Conservation (phyloP, 2,329 filamentous ascomycete species). For the Diaporthe amygdali region DNA sequence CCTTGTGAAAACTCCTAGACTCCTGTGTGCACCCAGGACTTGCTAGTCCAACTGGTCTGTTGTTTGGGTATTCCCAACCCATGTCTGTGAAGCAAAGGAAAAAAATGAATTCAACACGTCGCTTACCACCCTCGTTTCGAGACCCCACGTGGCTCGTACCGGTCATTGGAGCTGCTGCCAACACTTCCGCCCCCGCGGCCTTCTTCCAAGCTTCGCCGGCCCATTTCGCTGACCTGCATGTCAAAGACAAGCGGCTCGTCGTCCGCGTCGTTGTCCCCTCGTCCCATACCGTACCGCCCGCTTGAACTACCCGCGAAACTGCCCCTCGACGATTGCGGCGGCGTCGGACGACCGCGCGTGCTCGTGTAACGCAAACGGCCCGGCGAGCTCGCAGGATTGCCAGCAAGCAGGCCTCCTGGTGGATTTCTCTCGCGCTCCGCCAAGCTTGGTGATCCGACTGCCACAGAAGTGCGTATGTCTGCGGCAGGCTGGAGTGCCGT, state of each 20-base stretch:
- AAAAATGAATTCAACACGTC: background rate
- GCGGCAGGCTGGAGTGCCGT: constrained; percentile 47
- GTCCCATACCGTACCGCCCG: constrained; percentile 37
- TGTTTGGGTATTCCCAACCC: background rate
- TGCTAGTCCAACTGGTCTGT: background rate
- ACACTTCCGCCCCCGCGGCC: constrained; percentile 24
- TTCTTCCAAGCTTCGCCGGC: constrained; percentile 25
- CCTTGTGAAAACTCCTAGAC: background rate
- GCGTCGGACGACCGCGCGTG: constrained; percentile 42
- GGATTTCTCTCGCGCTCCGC: constrained; percentile 50
- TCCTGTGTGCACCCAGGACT: background rate
- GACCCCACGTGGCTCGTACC: constrained; percentile 22
- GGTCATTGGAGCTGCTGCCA: constrained; percentile 24
- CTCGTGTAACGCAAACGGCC: constrained; percentile 52
- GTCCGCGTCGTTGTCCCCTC: constrained; percentile 46
- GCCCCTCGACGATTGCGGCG: constrained; percentile 50
- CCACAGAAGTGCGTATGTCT: constrained; percentile 45
- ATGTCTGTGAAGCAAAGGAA: background rate
- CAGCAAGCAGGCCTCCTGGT: constrained; percentile 37
- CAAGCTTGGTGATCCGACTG: constrained; percentile 44
- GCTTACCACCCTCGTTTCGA: constrained; percentile 24
- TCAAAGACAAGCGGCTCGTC: constrained; percentile 27
- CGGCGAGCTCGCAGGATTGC: constrained; percentile 45
- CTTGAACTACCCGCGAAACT: constrained; percentile 48
- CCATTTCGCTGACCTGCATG: constrained; percentile 26